Conservation (phyloP, 805 yeast species). For the Spathaspora hagerdaliae region DNA sequence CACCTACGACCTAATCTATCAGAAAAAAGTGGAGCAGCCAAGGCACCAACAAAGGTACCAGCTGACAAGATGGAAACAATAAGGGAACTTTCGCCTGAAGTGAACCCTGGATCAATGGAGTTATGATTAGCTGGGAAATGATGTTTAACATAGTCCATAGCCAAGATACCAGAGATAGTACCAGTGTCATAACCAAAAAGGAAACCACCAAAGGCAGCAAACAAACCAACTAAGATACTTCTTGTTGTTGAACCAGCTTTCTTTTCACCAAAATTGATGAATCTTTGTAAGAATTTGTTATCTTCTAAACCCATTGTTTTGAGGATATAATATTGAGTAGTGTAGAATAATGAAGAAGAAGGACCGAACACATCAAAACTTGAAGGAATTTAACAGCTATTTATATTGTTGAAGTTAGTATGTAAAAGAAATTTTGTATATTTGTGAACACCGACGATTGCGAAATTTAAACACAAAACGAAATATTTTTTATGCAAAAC, state of each 20-base stretch:
- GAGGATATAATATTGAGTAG: neutral
- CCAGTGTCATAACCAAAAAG: conserved; percentile 43
- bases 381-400: no score
- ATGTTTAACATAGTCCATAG: conserved; percentile 33
- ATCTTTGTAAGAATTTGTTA: conserved; percentile 25
- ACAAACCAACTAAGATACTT: conserved; percentile 37
- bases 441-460: no score
- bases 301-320: conserved; percentile 36
- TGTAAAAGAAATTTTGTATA: no score
- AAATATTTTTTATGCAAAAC: no score
- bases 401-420: no score
- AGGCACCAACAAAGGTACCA: conserved; percentile 41
- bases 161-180: conserved; percentile 39
- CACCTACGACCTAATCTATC: conserved; percentile 38
- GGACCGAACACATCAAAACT: no score
- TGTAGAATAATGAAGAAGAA: no score
- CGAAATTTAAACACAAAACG: no score
- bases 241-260: conserved; percentile 41
- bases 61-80: conserved; percentile 30
- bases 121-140: conserved; percentile 17
- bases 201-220: conserved; percentile 41
- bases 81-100: conserved; percentile 20
- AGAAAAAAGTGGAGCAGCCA: conserved; percentile 32
- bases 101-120: conserved; percentile 9
- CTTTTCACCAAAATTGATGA: conserved; percentile 43